phyloP scores from a whole-genome alignment of 2,329 filamentous ascomycete species.

The Zymoseptoria ardabiliae region DNA sequence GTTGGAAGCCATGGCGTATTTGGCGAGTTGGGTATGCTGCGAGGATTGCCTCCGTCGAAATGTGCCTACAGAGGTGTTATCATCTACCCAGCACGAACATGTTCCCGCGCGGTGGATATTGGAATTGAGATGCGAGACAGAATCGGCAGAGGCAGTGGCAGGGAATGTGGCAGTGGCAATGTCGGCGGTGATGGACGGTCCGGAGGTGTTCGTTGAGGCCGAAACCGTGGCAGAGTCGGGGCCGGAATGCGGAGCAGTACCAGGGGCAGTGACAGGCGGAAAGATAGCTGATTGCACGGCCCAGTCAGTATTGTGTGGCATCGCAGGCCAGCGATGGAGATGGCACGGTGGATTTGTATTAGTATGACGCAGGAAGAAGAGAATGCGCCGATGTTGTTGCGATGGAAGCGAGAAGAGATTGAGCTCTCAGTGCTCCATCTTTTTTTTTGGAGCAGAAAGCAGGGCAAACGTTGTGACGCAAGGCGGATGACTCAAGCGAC shows the following conservation, averaged over 20 bases:
- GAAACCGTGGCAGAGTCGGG: not conserved
- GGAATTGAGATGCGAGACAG: not conserved
- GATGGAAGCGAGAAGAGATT: not conserved
- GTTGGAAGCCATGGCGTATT: conserved; percentile 25
- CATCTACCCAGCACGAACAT: conserved; percentile 25
- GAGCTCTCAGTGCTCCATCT: not conserved
- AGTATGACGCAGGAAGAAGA: not conserved
- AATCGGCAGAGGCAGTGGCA: not conserved
- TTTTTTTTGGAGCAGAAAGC: not conserved
- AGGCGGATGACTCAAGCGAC: not conserved
- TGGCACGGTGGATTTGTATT: not conserved
- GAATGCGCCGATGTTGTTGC: not conserved
- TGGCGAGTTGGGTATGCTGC: conserved; percentile 25
- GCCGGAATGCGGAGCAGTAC: not conserved
- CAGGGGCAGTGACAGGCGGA: not conserved
- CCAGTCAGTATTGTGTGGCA: not conserved
- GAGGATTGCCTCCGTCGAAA: conserved; percentile 29
- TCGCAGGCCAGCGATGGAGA: not conserved
- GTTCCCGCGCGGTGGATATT: conserved; percentile 24
- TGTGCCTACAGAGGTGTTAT: conserved; percentile 23
- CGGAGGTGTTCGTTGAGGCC: not conserved
- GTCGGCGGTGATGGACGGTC: not conserved
- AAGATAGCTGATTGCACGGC: not conserved
- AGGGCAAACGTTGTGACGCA: not conserved
- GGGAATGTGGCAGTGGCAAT: not conserved